A percentile compares a stretch with the other conserved stretches of the same genome.
phyloP scores from a whole-genome alignment of 2,329 filamentous ascomycete genomes.

The Chaetomium sp. region DNA sequence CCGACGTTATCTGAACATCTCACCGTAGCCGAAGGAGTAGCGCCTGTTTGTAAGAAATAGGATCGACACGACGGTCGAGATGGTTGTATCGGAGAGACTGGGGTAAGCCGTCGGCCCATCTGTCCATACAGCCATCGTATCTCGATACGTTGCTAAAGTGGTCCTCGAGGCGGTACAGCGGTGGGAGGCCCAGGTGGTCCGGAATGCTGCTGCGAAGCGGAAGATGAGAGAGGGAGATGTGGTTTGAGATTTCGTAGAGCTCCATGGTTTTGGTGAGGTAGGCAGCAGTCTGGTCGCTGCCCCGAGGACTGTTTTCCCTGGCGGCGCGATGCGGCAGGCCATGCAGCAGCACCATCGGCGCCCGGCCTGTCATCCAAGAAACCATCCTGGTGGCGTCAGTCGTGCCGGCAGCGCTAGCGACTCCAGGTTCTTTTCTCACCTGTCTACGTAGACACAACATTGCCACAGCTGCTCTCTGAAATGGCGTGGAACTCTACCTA shows the following conservation, averaged over 20 bases:
- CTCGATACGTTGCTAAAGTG: slow-evolving; percentile 1
- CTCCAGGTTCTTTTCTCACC: background rate
- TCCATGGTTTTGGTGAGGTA: slow-evolving; percentile 8
- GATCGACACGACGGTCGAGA: background rate
- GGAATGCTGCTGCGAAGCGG: background rate
- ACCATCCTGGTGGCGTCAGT: slow-evolving; percentile 1
- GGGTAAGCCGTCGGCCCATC: background rate
- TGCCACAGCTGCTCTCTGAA: background rate
- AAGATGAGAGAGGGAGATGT: background rate
- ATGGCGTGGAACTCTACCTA: background rate
- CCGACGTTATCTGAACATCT: background rate
- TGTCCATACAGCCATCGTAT: slow-evolving; percentile 5
- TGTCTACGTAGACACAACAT: slow-evolving; percentile 3
- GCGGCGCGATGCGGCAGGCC: background rate
- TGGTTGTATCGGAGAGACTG: background rate
- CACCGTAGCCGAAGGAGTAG: slow-evolving; percentile 6
- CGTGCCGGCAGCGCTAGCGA: background rate
- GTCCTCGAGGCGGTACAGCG: background rate
- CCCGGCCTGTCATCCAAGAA: background rate
- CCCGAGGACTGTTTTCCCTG: no score
- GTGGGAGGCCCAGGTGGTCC: background rate
- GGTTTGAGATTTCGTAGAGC: slow-evolving; percentile 7
- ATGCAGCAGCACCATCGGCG: background rate
- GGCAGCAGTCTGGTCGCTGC: background rate
- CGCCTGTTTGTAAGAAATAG: background rate